Percentiles rank a stretch among this genome's conserved stretches.
These are phyloP conservation scores for Boletus fagicola DNA, from an alignment of 768 basidiomycete species.

Conservation along the genomic window DNA sequence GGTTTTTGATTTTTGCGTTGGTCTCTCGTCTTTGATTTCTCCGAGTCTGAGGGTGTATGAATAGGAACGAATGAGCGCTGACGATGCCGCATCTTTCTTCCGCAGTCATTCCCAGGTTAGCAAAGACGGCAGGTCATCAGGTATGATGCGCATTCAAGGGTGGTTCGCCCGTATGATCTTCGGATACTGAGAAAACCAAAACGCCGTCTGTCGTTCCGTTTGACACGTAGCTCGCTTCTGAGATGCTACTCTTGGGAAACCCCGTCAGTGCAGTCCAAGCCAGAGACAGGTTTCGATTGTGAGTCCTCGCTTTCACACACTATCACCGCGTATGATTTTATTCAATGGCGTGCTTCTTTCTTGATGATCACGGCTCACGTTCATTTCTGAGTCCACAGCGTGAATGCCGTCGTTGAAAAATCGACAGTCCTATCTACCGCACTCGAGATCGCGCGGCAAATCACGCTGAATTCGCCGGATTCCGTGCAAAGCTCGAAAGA, in stretches of 20 bases:
- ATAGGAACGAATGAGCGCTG: conserved; percentile 11
- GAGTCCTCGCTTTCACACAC: conserved; percentile 33
- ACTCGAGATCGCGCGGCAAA: conserved; percentile 55
- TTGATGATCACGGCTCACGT: conserved; percentile 16
- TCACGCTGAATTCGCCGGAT: conserved; percentile 71
- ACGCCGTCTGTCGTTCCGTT: conserved; percentile 1
- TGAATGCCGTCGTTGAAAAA: conserved; percentile 66
- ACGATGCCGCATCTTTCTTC: conserved; percentile 4
- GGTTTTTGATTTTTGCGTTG: background rate
- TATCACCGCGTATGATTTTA: conserved; percentile 9
- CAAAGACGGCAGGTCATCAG: conserved; percentile 70
- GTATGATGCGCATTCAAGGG: conserved; percentile 36
- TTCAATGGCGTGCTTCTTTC: conserved; percentile 7
- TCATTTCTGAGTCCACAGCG: conserved; percentile 39
- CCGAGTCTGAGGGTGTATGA: background rate
- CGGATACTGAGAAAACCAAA: conserved; percentile 15
- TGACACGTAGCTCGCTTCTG: conserved; percentile 59
- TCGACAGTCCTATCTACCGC: conserved; percentile 56
- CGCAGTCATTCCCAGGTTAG: conserved; percentile 66
- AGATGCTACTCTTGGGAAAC: conserved; percentile 72
- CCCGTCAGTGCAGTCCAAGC: conserved; percentile 68
- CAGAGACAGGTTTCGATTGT: conserved; percentile 72
- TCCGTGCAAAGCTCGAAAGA: conserved; percentile 74
- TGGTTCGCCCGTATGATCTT: conserved; percentile 8
- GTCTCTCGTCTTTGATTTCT: background rate